Evolutionary conservation across 1,284 basidiomycete genomes (phyloP), one percentile per base, ranked within the genome.

Genomic region (Cutaneotrichosporon mucoides): DNA sequence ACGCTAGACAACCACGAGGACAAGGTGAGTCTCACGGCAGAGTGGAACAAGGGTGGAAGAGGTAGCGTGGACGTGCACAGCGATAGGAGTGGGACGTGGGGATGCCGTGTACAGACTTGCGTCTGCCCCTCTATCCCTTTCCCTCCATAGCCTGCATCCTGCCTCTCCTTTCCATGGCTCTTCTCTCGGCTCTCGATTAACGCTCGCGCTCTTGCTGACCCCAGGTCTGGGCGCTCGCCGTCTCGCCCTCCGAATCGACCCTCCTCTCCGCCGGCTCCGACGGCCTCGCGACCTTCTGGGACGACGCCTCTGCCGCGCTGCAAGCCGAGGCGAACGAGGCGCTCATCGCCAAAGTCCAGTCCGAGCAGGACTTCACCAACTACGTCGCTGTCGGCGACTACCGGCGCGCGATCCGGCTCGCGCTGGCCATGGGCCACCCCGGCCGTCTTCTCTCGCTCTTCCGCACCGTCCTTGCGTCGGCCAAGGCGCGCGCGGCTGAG

Each of bases 1-100:
- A 99, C 95, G 7, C 80, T 99, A 73, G 96, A 99, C 76, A 94
- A 93, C 67, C 94, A 98, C 70, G 91, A 97, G 73, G 93, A 94
- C 69, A 96, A 94, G 83, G 92, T 89, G 64, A 40, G 84, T 72
- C 6, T 24, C 24, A 24, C 24, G 24, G 24, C 24, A 24, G 24
- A 24, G 24, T 24, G 24, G 24, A 24, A 24, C 24, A 24, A 24
- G 24, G 24, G 24, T 24, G 24, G 24, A 24, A 24, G 24, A 24
- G 24, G 24, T 24, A 24, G 24, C 24, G 24, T 24, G 24, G 24
- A 24, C 24, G 24, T 24, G 24, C 24, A 24, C 24, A 24, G 24
- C 24, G 24, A 24, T 24, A 24, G 24, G 24, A 24, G 24, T 24
- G 24, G 24, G 24, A 24, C 24, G 24, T 24, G 24, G 24, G 24